Base-by-base conservation (phyloP, 164 flowering plant genomes). In the Echeveria elegans region DNA sequence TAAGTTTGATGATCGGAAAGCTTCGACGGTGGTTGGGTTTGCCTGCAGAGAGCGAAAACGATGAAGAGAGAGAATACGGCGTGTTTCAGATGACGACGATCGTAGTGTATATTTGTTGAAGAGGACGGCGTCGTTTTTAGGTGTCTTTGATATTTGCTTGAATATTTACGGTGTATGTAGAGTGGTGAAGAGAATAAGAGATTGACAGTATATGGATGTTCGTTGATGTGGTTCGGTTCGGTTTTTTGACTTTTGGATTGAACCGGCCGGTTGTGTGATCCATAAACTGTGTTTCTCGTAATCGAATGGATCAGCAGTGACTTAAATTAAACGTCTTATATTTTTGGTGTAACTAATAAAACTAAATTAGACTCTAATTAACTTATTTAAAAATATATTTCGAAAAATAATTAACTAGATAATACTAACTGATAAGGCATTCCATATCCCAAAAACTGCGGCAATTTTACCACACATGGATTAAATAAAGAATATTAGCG, bases 1-100 rank as follows among this genome's bases (percentile, higher is more conserved):
- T 56, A 26, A 0, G 61, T 26, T n/a, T n/a, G n/a, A 45, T 43
- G 47, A 53, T 53, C 29, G 59, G 4, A 29, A 32, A 14, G 61
- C 32, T 56, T 56, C 32, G 16, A 56, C 19, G 34, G 32, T 24
- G 60, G 61, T 56, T 56, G 61, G 32, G 61, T 56, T 56, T 56
- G 61, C 61, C 32, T 28, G 61, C 61, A 56, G 61, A 56, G 61
- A 53, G 30, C 26, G 61, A n/a, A n/a, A n/a, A n/a, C n/a, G n/a
- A n/a, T n/a, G n/a, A n/a, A n/a, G n/a, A n/a, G n/a, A n/a, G n/a
- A n/a, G n/a, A 53, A 24, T 12, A 28, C 61, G 30, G 61, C 61
- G 31, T 53, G 28, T 53, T 53, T 23, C 59, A 24, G 61, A 56
- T 56, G 32, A 56, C 2, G 58, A 52, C 23, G 29, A 52, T 6